Percentiles rank a stretch among this genome's conserved stretches.
Conservation (phyloP, 2,329 filamentous ascomycete genomes). For the Penicillium sp. region DNA sequence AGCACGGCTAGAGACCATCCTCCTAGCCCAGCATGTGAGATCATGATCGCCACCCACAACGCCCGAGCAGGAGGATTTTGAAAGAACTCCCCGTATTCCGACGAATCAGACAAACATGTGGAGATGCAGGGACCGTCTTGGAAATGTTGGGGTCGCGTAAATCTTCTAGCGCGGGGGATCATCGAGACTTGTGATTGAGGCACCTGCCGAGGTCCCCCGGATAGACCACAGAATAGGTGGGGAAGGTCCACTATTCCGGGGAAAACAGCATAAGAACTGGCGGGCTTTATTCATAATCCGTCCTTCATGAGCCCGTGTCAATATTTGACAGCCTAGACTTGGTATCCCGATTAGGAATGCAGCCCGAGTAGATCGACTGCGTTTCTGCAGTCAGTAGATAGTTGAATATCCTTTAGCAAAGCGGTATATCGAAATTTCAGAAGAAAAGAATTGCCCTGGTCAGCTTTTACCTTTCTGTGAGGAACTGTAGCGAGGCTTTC, state of each 20-base stretch:
- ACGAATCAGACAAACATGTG: background rate
- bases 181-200: slow-evolving; percentile 4
- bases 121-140: background rate
- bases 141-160: background rate
- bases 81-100: background rate
- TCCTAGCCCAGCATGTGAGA: background rate
- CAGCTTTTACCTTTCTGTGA: too few species aligned
- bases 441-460: too few species aligned
- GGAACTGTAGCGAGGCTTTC: too few species aligned
- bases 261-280: background rate
- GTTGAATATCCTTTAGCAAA: too few species aligned
- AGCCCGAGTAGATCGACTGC: too few species aligned
- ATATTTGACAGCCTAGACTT: background rate
- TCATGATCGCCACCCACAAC: slow-evolving; percentile 3
- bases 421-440: too few species aligned
- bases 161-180: slow-evolving; percentile 1
- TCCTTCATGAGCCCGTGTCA: background rate
- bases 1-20: background rate
- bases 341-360: background rate
- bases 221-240: background rate
- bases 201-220: slow-evolving; percentile 4
- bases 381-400: too few species aligned
- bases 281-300: background rate
- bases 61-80: background rate
- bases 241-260: slow-evolving; percentile 3